Conservation (phyloP, 495 filamentous ascomycete genomes). For the Penicillium maclennaniae region DNA sequence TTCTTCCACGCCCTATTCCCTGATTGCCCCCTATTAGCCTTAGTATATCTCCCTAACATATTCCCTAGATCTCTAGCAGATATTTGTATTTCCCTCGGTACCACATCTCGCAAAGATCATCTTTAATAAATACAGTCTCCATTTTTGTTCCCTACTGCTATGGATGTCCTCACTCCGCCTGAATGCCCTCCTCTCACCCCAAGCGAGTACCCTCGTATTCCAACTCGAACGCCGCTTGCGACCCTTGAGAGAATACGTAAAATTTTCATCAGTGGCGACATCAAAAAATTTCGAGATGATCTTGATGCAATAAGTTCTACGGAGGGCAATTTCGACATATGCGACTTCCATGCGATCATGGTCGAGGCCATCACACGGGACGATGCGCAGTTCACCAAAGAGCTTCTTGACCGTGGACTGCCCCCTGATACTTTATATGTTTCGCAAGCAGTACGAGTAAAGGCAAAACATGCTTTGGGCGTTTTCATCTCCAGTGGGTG, state of each 20-base stretch:
- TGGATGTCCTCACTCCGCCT: conserved; percentile 13
- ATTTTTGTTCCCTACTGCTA: background rate
- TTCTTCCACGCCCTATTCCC: no score
- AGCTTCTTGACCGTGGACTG: conserved; percentile 15
- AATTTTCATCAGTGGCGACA: background rate
- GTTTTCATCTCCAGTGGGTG: conserved; percentile 9
- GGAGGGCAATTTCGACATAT: conserved; percentile 11
- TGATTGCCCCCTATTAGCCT: no score
- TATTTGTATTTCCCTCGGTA: no score
- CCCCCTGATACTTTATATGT: conserved; percentile 9
- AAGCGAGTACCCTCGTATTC: conserved; percentile 8
- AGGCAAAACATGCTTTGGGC: conserved; percentile 10
- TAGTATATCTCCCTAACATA: no score
- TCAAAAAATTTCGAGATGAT: conserved; percentile 11
- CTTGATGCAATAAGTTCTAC: conserved; percentile 14
- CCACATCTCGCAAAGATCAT: no score
- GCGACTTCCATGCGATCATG: conserved; percentile 14
- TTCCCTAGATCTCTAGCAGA: no score
- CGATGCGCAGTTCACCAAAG: conserved; percentile 7
- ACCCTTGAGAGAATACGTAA: no score
- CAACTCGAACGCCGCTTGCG: no score
- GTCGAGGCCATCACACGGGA: conserved; percentile 13
- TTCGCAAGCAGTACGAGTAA: conserved; percentile 4
- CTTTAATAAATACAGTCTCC: no score
- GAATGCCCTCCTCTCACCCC: conserved; percentile 13